Evolutionary conservation across 495 filamentous ascomycete genomes (phyloP).

Genomic region (Geopyxis carbonaria): DNA sequence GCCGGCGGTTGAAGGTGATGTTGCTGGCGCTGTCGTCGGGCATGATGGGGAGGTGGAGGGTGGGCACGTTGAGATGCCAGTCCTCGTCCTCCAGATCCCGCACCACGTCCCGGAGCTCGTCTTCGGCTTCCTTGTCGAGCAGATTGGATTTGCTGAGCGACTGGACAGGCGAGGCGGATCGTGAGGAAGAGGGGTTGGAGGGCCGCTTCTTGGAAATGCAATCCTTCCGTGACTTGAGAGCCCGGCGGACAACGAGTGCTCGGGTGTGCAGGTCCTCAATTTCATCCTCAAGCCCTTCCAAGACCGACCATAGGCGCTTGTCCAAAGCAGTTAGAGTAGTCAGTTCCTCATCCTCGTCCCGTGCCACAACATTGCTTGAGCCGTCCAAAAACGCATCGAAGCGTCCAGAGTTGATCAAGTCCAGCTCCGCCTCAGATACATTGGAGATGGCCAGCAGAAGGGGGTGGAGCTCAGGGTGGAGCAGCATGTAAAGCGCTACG

Average conservation of each 20-base stretch:
- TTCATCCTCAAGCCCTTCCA: conserved; percentile 88
- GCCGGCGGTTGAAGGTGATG: conserved; percentile 36
- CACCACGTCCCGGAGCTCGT: conserved; percentile 1
- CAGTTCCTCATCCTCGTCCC: conserved; percentile 92
- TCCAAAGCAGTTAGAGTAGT: conserved; percentile 77
- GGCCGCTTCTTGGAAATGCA: conserved; percentile 46
- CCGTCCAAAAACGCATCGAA: conserved; percentile 78
- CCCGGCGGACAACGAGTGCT: conserved; percentile 63
- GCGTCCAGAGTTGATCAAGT: conserved; percentile 84
- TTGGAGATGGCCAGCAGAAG: conserved; percentile 73
- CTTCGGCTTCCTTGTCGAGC: conserved; percentile 5
- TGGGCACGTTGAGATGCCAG: conserved; percentile 20
- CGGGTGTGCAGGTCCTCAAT: conserved; percentile 80
- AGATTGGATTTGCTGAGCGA: not conserved
- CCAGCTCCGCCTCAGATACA: conserved; percentile 81
- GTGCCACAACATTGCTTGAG: conserved; percentile 43
- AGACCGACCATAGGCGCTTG: conserved; percentile 76
- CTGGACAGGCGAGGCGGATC: not conserved
- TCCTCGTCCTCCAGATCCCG: conserved; percentile 16
- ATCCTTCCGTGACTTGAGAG: conserved; percentile 52
- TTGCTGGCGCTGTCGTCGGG: conserved; percentile 71
- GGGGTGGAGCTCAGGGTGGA: conserved; percentile 63
- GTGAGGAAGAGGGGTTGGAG: not conserved
- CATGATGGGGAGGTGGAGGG: conserved; percentile 12
- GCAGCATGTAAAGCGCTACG: conserved; percentile 72